Base-by-base conservation (phyloP, 352 stramenopile species). In the Phytopythium cucurbitacearum region DNA sequence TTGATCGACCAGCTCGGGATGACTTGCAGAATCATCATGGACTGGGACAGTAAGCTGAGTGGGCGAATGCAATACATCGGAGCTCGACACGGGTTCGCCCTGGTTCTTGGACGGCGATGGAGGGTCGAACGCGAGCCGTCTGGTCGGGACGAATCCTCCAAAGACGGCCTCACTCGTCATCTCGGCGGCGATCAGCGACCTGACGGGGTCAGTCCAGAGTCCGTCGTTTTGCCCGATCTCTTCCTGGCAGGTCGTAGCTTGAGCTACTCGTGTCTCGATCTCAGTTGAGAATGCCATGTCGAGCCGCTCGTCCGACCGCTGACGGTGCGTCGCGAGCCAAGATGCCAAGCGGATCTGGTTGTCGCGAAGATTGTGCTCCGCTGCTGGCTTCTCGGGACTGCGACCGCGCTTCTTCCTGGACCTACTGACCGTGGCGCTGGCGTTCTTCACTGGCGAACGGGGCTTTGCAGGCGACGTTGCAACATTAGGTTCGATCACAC, bases 151-250 rank as follows among this genome's bases (percentile, higher is more conserved):
- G 28, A 65, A 47, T 13, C 71, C 76, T 9, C 73, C 73, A 48
- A 87, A 80, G 8, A 85, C 65, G 3, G 65, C 61, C 34, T 85
- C 76, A 40, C 73, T 85, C 36, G 62, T 84, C 60, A 85, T 77
- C 36, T 87, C 73, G 1, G 62, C 60, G 13, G 71, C 76, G 32
- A 85, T 64, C 4, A 69, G 36, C n/a, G 73, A 87, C 7, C 69
- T 62, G 1, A 87, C 71, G 2, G 66, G 53, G 34, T 87, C 71
- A 6, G 56, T 39, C 73, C 73, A 85, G 8, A 85, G 54, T 7
- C 71, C 59, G 5, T 47, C 33, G 32, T 61, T 51, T 8, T 39
- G 65, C 1, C 45, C 44, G 16, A 36, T 21, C 9, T 53, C 37
- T 15, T 53, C 36, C 16, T 43, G 16, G 15, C 35, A 42, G 12